Evolutionary conservation across 2,329 filamentous ascomycete genomes (phyloP).

Genomic region (Diaporthe amygdali): DNA sequence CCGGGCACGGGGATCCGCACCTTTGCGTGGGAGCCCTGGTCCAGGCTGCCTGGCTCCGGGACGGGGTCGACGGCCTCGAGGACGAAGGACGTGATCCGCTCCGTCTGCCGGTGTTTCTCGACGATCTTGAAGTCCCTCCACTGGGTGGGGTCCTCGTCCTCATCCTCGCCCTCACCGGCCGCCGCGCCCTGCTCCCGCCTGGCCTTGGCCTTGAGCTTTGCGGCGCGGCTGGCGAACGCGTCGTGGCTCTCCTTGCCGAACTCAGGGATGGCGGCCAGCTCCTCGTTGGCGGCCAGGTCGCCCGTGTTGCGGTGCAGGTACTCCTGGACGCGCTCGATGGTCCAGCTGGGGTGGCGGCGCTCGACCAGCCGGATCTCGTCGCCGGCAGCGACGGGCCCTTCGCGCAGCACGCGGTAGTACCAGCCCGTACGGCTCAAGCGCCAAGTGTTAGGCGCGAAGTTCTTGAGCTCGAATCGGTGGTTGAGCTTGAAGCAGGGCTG

Average conservation of each 20-base stretch:
- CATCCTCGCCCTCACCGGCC: constrained; percentile 20
- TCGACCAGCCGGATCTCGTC: constrained; percentile 62
- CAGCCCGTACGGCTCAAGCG: constrained; percentile 65
- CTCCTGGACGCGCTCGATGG: constrained; percentile 66
- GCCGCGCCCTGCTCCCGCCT: constrained; percentile 29
- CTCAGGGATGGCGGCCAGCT: constrained; percentile 55
- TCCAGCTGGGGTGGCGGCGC: constrained; percentile 63
- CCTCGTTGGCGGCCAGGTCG: constrained; percentile 56
- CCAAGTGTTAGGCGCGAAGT: constrained; percentile 65
- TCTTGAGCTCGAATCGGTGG: constrained; percentile 67
- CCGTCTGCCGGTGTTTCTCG: constrained; percentile 56
- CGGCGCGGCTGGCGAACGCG: constrained; percentile 57
- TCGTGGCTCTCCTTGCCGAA: constrained; percentile 55
- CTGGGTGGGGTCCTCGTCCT: constrained; percentile 30
- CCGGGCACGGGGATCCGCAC: constrained; percentile 48
- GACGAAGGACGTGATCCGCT: constrained; percentile 54
- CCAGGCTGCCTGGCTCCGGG: constrained; percentile 38
- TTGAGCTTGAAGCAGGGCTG: constrained; percentile 74
- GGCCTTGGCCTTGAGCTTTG: constrained; percentile 42
- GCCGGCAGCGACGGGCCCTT: constrained; percentile 59
- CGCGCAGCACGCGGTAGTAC: constrained; percentile 66
- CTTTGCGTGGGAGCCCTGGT: constrained; percentile 59
- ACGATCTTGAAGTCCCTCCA: constrained; percentile 55
- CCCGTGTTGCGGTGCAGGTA: constrained; percentile 61
- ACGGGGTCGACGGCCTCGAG: constrained; percentile 50